These are phyloP conservation scores for Cryptosporidium parvum DNA, from an alignment of 169 alveolate species.

Conservation along the genomic window DNA sequence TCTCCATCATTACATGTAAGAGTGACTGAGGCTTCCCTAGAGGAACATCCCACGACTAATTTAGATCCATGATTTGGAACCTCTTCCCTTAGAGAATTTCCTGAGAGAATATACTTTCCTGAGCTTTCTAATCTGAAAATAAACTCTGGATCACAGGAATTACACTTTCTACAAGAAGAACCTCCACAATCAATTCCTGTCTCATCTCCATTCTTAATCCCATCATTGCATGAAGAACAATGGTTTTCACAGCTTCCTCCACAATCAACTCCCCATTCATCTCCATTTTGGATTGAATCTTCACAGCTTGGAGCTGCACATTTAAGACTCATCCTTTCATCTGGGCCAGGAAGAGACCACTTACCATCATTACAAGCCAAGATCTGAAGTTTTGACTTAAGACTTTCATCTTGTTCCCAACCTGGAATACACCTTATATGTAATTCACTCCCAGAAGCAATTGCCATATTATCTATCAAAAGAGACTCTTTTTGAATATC, in stretches of 20 bases:
- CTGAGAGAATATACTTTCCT: not conserved
- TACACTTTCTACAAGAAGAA: constrained; percentile 39
- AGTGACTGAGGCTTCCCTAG: constrained; percentile 14
- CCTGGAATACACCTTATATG: constrained; percentile 74
- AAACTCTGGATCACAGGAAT: constrained; percentile 52
- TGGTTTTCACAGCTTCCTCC: constrained; percentile 80
- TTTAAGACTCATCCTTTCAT: constrained; percentile 1
- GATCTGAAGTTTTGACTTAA: constrained; percentile 24
- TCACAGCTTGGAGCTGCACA: constrained; percentile 70
- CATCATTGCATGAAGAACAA: constrained; percentile 81
- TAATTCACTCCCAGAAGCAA: constrained; percentile 67
- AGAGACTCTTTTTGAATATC: constrained; percentile 49
- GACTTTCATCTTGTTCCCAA: constrained; percentile 32
- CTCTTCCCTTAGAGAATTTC: not conserved
- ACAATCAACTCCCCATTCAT: constrained; percentile 81
- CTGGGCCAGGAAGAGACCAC: constrained; percentile 43
- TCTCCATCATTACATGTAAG: constrained; percentile 60
- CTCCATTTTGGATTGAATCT: constrained; percentile 78
- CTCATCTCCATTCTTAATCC: constrained; percentile 80
- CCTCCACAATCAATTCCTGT: constrained; percentile 77
- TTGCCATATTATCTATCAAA: constrained; percentile 51
- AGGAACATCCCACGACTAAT: constrained; percentile 2
- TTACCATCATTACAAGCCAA: constrained; percentile 62
- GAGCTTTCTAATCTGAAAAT: not conserved
- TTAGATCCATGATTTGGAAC: constrained; percentile 28